Percentiles rank a stretch among this genome's conserved stretches.
Evolutionary conservation across 371 early-diverging fungal species (phyloP).

Genomic region (Apophysomyces trapeziformis): DNA sequence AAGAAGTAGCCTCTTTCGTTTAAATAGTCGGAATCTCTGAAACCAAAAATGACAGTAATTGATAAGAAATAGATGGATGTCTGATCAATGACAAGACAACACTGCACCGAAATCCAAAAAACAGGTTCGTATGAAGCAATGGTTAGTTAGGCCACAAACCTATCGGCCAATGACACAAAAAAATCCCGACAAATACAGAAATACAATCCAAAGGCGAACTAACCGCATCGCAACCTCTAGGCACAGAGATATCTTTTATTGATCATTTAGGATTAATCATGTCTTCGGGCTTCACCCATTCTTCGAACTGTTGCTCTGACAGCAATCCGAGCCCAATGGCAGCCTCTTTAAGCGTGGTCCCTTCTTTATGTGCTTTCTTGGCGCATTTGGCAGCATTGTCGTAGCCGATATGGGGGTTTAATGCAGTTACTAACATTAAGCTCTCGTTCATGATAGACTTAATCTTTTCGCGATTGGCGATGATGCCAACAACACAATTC

Average conservation of each 20-base stretch:
- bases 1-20: too few species aligned
- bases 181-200: neutral
- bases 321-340: slow-evolving; percentile 81
- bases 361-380: slow-evolving; percentile 93
- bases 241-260: neutral
- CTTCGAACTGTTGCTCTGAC: slow-evolving; percentile 85
- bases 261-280: slow-evolving; percentile 75
- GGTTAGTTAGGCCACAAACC: too few species aligned
- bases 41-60: too few species aligned
- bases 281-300: slow-evolving; percentile 90
- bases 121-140: too few species aligned
- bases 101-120: too few species aligned
- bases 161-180: too few species aligned
- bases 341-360: slow-evolving; percentile 84
- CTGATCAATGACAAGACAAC: too few species aligned
- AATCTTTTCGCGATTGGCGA: slow-evolving; percentile 89
- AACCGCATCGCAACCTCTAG: too few species aligned
- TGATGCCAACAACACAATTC: slow-evolving; percentile 92
- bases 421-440: slow-evolving; percentile 52
- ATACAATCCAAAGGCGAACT: neutral
- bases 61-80: too few species aligned
- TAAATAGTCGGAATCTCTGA: too few species aligned
- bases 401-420: slow-evolving; percentile 84
- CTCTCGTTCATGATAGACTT: slow-evolving; percentile 80
- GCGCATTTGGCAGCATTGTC: slow-evolving; percentile 90